phyloP scores from a whole-genome alignment of 441 rosid species.

The Bocquillonia castaneifolia region DNA sequence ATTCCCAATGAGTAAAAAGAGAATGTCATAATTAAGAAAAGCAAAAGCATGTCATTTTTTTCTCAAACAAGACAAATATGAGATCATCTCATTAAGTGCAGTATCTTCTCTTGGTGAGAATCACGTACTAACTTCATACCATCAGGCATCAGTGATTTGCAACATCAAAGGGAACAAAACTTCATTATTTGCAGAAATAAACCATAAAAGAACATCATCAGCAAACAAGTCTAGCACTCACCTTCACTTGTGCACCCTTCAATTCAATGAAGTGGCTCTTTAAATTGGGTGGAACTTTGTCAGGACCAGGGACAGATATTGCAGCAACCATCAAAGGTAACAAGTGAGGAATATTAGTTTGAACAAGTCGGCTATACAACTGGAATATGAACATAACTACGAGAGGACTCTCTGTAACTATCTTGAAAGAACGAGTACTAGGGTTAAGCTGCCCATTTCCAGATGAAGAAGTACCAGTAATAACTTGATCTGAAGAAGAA shows the following conservation, averaged over 20 bases:
- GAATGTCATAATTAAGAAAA: background rate
- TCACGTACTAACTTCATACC: conserved; percentile 8
- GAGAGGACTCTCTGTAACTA: conserved; percentile 95
- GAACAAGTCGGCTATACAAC: conserved; percentile 85
- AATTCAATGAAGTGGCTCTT: conserved; percentile 80
- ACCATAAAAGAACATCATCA: conserved; percentile 2
- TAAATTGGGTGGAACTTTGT: conserved; percentile 74
- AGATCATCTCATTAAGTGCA: background rate
- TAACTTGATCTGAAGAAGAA: conserved; percentile 63
- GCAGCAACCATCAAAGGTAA: conserved; percentile 97
- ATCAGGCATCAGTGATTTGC: background rate
- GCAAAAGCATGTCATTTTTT: background rate
- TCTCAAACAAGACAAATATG: background rate
- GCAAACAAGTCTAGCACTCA: conserved; percentile 34
- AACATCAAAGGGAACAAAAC: conserved; percentile 7
- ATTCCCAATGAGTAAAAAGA: background rate
- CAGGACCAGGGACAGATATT: conserved; percentile 94
- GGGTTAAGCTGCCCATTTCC: conserved; percentile 83
- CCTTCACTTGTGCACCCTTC: conserved; percentile 99
- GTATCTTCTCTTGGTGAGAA: background rate
- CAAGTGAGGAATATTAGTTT: conserved; percentile 85
- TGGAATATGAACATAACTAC: conserved; percentile 98
- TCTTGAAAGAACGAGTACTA: conserved; percentile 87
- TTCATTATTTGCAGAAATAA: background rate
- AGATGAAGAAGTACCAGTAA: conserved; percentile 40